Evolutionary conservation across 179 eudicot genomes (phyloP).

Genomic region (Spergularia azorica): DNA sequence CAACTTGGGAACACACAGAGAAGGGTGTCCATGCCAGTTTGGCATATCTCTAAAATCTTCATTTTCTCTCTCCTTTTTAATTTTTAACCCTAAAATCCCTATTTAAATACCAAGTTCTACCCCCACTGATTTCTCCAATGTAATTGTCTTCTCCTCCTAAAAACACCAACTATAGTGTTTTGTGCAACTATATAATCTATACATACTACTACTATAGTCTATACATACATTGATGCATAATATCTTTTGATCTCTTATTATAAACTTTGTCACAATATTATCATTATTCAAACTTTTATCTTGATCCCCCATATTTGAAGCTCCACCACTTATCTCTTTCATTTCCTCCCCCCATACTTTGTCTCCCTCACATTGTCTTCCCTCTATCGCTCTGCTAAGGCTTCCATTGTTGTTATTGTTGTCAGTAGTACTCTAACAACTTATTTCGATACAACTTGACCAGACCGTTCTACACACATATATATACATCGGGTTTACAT

Average conservation of each 20-base stretch:
- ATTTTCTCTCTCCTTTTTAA: neutral
- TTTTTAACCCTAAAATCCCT: conserved; percentile 11
- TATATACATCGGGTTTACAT: no score
- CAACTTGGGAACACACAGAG: conserved; percentile 27
- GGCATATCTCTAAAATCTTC: conserved; percentile 22
- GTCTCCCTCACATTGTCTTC: conserved; percentile 16
- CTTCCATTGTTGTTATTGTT: neutral
- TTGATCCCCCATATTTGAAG: neutral
- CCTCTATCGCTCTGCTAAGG: no score
- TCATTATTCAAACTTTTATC: neutral
- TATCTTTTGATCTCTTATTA: no score
- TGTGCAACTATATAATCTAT: neutral
- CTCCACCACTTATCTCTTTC: conserved; percentile 28
- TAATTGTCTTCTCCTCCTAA: conserved; percentile 34
- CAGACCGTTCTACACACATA: no score
- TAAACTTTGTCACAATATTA: no score
- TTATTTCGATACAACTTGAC: no score
- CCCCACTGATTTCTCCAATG: conserved; percentile 40
- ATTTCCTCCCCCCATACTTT: conserved; percentile 17
- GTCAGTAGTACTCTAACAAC: neutral
- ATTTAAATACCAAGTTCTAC: conserved; percentile 35
- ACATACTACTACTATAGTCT: no score
- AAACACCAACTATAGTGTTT: conserved; percentile 3
- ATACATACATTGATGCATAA: no score
- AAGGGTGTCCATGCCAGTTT: conserved; percentile 31